Evolutionary conservation across 257 asterid species (phyloP).

Genomic region (Nicotiana sylvestris): DNA sequence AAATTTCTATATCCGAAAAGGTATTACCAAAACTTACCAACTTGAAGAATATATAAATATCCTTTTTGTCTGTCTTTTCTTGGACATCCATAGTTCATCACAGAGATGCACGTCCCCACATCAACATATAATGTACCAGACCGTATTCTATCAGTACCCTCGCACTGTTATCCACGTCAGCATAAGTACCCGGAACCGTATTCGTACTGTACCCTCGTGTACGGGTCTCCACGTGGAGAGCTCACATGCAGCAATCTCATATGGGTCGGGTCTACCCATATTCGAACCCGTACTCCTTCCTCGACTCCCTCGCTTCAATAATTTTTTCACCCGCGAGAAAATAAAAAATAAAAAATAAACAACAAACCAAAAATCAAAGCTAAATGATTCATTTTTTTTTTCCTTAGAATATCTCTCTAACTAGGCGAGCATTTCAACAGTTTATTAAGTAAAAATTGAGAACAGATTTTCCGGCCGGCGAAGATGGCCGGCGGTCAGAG

Average conservation of each 20-base stretch:
- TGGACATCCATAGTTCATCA: too few relatives aligned
- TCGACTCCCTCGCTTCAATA: background rate
- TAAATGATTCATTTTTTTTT: background rate
- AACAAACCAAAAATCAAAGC: background rate
- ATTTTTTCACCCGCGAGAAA: background rate
- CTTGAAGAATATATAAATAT: too few relatives aligned
- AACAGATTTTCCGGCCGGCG: slow-evolving; percentile 22
- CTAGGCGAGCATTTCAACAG: background rate
- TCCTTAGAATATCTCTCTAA: too few relatives aligned
- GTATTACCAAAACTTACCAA: too few relatives aligned
- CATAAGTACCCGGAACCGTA: slow-evolving; percentile 14
- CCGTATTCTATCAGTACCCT: too few relatives aligned
- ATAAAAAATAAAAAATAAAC: background rate
- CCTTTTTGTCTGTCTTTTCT: too few relatives aligned
- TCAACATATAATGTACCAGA: too few relatives aligned
- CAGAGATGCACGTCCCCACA: too few relatives aligned
- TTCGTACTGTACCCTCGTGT: background rate
- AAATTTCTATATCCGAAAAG: too few relatives aligned
- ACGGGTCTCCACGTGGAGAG: background rate
- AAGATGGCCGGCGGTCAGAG: slow-evolving; percentile 23
- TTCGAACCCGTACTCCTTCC: background rate
- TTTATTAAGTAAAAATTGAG: background rate
- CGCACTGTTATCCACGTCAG: background rate
- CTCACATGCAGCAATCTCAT: background rate
- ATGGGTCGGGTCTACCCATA: background rate